These are phyloP conservation scores for Oryza punctata DNA, from an alignment of 176 grass and related monocot genomes.

Conservation along the genomic window DNA sequence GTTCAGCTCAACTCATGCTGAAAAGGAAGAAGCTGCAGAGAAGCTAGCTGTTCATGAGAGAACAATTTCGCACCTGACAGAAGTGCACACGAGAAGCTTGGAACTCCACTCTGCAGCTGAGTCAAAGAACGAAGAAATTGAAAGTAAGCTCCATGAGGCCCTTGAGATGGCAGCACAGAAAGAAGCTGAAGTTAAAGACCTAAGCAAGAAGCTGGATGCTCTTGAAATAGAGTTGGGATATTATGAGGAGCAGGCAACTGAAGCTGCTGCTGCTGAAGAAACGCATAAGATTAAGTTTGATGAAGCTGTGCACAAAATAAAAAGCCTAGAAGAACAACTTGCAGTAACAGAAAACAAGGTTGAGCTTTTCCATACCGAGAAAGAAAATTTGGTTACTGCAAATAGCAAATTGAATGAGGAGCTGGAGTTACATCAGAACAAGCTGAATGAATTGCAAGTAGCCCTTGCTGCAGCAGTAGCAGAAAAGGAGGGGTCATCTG, in stretches of 20 bases:
- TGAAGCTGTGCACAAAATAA: conserved; percentile 46
- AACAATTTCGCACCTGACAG: conserved; percentile 55
- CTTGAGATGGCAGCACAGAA: conserved; percentile 48
- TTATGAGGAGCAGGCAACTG: conserved; percentile 70
- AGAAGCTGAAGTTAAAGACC: conserved; percentile 69
- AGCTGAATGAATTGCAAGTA: conserved; percentile 72
- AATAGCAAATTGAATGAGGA: conserved; percentile 66
- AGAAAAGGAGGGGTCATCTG: conserved; percentile 60
- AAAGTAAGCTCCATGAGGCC: conserved; percentile 53
- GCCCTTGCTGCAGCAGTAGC: conserved; percentile 45
- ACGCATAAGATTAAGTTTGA: conserved; percentile 50
- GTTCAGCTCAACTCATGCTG: conserved; percentile 49
- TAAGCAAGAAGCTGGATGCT: conserved; percentile 71
- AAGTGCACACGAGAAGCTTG: conserved; percentile 54
- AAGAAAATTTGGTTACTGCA: conserved; percentile 57
- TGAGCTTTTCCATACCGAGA: conserved; percentile 52
- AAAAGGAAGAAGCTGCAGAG: conserved; percentile 54
- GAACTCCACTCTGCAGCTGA: conserved; percentile 57
- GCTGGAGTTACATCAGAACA: conserved; percentile 56
- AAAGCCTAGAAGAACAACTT: conserved; percentile 52
- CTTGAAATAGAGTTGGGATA: conserved; percentile 74
- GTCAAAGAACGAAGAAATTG: conserved; percentile 51
- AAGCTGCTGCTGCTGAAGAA: conserved; percentile 57
- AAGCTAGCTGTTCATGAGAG: conserved; percentile 53
- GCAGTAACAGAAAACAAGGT: conserved; percentile 48